These are phyloP conservation scores for Phytophthora vignae DNA, from an alignment of 352 stramenopile genomes.

Conservation along the genomic window DNA sequence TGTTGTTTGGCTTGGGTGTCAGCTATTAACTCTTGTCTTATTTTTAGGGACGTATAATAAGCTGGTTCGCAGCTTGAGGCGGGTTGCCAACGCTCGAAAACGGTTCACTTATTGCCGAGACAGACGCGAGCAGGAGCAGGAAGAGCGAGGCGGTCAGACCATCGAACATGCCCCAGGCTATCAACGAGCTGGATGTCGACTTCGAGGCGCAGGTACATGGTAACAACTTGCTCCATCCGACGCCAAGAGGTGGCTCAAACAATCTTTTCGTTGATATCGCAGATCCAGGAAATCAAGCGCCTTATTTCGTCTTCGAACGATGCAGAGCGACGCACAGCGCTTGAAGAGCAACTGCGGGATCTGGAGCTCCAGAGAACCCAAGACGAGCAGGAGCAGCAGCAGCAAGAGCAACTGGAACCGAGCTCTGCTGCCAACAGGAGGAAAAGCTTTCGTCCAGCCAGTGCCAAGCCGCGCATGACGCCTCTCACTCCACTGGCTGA, in stretches of 20 bases:
- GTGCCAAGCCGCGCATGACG: conserved; percentile 64
- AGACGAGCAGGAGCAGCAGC: conserved; percentile 40
- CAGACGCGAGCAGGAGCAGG: conserved; percentile 1
- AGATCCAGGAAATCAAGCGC: conserved; percentile 84
- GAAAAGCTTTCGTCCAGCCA: conserved; percentile 79
- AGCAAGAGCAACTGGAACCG: conserved; percentile 14
- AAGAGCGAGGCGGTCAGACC: conserved; percentile 3
- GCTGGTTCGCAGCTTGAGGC: background rate
- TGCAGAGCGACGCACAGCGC: conserved; percentile 51
- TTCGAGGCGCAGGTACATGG: conserved; percentile 69
- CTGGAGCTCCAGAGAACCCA: conserved; percentile 70
- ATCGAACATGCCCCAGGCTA: conserved; percentile 55
- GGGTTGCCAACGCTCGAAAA: conserved; percentile 18
- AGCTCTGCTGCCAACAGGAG: conserved; percentile 25
- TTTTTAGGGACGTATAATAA: conserved; percentile 26
- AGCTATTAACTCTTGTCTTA: background rate
- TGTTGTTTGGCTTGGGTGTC: background rate
- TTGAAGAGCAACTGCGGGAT: conserved; percentile 77
- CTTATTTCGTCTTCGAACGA: conserved; percentile 80
- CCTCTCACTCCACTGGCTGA: conserved; percentile 66
- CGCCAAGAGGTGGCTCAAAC: too few species aligned
- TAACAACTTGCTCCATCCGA: background rate
- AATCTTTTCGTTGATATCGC: background rate
- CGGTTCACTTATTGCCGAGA: conserved; percentile 19
- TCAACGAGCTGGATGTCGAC: conserved; percentile 76